phyloP scores from a whole-genome alignment of 805 yeast species.

The Starmera pachycereana region DNA sequence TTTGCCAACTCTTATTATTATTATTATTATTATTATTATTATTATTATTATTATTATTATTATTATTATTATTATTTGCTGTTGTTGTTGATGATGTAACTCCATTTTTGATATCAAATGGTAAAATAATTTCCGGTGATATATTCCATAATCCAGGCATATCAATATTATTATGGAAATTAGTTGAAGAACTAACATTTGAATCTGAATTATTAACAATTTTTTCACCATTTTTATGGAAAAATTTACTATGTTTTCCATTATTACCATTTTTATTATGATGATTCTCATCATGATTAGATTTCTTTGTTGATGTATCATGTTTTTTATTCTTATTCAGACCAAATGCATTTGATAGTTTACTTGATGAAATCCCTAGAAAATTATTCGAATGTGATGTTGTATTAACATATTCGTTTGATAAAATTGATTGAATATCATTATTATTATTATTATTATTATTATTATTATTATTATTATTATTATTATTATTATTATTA shows the following conservation, averaged over 20 bases:
- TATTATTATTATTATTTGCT: not conserved
- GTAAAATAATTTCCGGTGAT: too few species aligned
- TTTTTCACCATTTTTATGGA: constrained; percentile 5
- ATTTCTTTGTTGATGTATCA: not conserved
- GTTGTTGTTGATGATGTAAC: too few species aligned
- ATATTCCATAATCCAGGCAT: too few species aligned
- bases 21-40: constrained; percentile 1
- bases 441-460: constrained; percentile 1
- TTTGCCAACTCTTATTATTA: constrained; percentile 11
- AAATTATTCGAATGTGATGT: constrained; percentile 1
- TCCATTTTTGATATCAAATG: too few species aligned
- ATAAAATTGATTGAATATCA: constrained; percentile 15
- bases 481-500: too few species aligned
- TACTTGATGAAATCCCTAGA: constrained; percentile 18
- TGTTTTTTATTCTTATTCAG: constrained; percentile 15
- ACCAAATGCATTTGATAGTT: constrained; percentile 19
- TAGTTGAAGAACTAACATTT: not conserved
- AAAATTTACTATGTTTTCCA: constrained; percentile 15
- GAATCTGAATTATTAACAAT: constrained; percentile 1
- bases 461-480: not conserved
- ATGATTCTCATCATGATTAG: not conserved
- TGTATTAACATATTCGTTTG: constrained; percentile 13
- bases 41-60: constrained; percentile 6
- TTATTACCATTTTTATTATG: not conserved
- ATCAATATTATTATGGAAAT: not conserved